These are phyloP conservation scores for Somion occarium DNA, from an alignment of 1,284 basidiomycete species.

Conservation along the genomic window DNA sequence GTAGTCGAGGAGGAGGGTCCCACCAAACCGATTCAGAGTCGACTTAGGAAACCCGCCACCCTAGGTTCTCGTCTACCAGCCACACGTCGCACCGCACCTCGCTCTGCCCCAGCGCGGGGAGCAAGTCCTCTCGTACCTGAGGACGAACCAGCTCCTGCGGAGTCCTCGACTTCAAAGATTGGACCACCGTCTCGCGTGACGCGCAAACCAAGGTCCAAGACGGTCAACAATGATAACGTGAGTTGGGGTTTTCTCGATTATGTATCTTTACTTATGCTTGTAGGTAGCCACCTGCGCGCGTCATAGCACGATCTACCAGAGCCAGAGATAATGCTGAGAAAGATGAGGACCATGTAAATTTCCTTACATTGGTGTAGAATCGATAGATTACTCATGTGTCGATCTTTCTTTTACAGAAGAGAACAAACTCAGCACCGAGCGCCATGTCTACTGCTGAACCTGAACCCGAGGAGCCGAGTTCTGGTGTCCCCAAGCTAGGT, in stretches of 20 bases:
- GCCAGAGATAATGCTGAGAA: not conserved
- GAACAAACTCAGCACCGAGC: not conserved
- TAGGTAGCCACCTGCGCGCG: not conserved
- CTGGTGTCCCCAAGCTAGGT: not conserved
- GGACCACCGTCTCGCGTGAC: constrained; percentile 13
- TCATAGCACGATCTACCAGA: not conserved
- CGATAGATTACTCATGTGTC: not conserved
- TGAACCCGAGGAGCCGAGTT: constrained; percentile 1
- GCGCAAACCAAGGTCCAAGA: constrained; percentile 9
- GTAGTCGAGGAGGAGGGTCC: not conserved
- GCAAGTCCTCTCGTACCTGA: constrained; percentile 4
- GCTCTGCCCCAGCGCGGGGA: not conserved
- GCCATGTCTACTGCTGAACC: not conserved
- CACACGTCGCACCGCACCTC: constrained; percentile 11
- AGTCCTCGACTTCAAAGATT: constrained; percentile 9
- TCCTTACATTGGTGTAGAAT: not conserved
- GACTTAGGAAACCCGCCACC: constrained; percentile 1
- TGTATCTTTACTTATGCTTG: not conserved
- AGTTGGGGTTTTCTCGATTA: not conserved
- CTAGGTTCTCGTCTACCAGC: not conserved
- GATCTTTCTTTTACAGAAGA: not conserved
- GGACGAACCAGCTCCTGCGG: constrained; percentile 7
- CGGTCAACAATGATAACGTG: constrained; percentile 8
- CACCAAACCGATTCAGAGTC: not conserved
- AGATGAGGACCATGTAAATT: not conserved